These are phyloP conservation scores for Pholiota conissans DNA, from an alignment of 768 basidiomycete species.

Conservation along the genomic window DNA sequence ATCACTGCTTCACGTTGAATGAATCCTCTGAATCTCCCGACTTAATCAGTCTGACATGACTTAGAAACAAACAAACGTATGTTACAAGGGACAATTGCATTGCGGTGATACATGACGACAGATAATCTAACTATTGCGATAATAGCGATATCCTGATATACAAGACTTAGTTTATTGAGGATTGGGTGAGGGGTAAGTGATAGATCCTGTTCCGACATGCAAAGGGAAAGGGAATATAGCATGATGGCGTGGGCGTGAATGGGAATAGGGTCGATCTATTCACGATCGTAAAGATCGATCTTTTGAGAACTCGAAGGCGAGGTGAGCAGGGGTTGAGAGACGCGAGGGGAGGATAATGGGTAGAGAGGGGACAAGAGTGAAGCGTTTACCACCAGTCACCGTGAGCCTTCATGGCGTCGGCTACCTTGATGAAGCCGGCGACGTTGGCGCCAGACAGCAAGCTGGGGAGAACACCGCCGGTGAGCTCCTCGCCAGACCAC, in stretches of 20 bases:
- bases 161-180: neutral
- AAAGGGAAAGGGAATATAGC: neutral
- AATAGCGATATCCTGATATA: neutral
- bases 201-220: neutral
- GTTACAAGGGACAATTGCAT: neutral
- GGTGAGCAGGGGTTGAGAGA: neutral
- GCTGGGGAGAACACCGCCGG: slow-evolving; percentile 42
- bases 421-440: slow-evolving; percentile 69
- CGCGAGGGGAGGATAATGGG: neutral
- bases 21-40: too few relatives aligned
- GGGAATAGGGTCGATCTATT: neutral
- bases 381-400: slow-evolving; percentile 72
- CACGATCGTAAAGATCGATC: neutral
- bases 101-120: neutral
- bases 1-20: too few relatives aligned
- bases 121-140: neutral
- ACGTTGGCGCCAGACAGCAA: slow-evolving; percentile 72
- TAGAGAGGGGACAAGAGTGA: slow-evolving; percentile 1
- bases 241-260: neutral
- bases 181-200: neutral
- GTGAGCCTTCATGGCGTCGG: slow-evolving; percentile 72
- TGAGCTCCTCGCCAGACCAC: slow-evolving; percentile 51
- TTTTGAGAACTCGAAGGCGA: neutral
- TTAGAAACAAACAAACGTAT: neutral
- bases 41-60: too few relatives aligned